These are phyloP conservation scores for Anthracocystis walkeri DNA, from an alignment of 1,284 basidiomycete species.

Conservation along the genomic window DNA sequence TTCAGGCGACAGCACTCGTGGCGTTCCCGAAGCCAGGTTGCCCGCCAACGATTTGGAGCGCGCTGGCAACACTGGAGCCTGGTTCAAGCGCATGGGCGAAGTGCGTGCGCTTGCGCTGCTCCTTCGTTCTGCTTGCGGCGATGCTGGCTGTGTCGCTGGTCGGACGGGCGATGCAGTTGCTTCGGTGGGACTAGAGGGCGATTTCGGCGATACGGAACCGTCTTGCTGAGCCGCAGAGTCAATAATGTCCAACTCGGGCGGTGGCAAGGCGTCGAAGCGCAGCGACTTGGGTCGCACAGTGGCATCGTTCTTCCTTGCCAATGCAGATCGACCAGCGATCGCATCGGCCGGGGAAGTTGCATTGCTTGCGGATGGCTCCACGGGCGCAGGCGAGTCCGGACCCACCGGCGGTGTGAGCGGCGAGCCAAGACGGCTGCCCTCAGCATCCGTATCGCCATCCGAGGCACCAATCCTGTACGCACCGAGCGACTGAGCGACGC, in stretches of 20 bases:
- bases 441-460: conserved; percentile 25
- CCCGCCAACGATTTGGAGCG: conserved; percentile 38
- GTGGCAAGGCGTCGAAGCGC: conserved; percentile 40
- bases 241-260: conserved; percentile 15
- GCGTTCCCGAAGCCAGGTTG: conserved; percentile 20
- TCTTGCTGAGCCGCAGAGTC: conserved; percentile 1
- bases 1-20: conserved; percentile 26
- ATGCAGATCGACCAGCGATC: conserved; percentile 12
- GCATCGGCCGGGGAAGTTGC: conserved; percentile 3
- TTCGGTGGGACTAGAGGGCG: conserved; percentile 16
- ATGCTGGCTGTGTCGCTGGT: background rate
- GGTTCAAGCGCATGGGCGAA: conserved; percentile 24
- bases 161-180: conserved; percentile 1
- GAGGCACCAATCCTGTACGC: conserved; percentile 18
- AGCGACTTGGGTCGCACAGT: conserved; percentile 44
- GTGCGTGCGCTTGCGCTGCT: conserved; percentile 27
- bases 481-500: conserved; percentile 20
- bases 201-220: conserved; percentile 17
- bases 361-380: conserved; percentile 6
- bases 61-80: conserved; percentile 24
- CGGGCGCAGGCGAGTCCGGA: conserved; percentile 9
- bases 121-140: conserved; percentile 10
- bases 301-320: conserved; percentile 21
- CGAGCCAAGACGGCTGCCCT: conserved; percentile 27
- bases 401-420: conserved; percentile 34